Percentiles rank a stretch among this genome's conserved stretches.
phyloP scores from a whole-genome alignment of 495 filamentous ascomycete species.

The Amorphotheca resinae region DNA sequence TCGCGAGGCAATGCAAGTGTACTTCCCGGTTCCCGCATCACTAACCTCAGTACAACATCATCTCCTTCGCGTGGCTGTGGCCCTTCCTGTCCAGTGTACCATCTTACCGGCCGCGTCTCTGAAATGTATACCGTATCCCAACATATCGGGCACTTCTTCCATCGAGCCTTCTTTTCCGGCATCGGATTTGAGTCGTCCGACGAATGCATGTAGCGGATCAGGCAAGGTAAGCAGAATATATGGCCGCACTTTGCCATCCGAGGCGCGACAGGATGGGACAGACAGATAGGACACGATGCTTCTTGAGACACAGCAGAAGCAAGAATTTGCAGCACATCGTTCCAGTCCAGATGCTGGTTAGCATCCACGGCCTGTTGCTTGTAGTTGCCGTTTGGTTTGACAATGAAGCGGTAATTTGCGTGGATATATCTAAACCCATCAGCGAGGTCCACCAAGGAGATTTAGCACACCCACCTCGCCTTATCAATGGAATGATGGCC shows the following conservation, averaged over 20 bases:
- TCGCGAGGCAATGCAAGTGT: slow-evolving; percentile 82
- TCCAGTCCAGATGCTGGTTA: slow-evolving; percentile 86
- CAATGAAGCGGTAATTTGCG: slow-evolving; percentile 95
- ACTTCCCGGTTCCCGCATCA: slow-evolving; percentile 65
- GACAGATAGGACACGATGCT: slow-evolving; percentile 83
- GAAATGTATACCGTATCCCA: slow-evolving; percentile 79
- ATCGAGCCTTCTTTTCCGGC: slow-evolving; percentile 61
- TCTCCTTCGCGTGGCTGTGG: slow-evolving; percentile 66
- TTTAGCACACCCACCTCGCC: slow-evolving; percentile 41
- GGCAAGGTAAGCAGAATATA: slow-evolving; percentile 89
- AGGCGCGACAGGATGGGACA: slow-evolving; percentile 76
- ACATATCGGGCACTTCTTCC: slow-evolving; percentile 95
- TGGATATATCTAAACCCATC: slow-evolving; percentile 60
- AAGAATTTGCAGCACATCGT: slow-evolving; percentile 77
- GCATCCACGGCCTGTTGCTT: slow-evolving; percentile 69
- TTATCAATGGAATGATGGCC: slow-evolving; percentile 90
- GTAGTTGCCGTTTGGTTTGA: slow-evolving; percentile 71
- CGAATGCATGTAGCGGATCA: slow-evolving; percentile 93
- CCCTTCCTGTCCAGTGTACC: slow-evolving; percentile 82
- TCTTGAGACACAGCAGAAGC: slow-evolving; percentile 81
- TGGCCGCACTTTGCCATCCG: slow-evolving; percentile 97
- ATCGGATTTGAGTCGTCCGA: slow-evolving; percentile 49
- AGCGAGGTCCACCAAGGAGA: neutral
- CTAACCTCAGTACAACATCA: slow-evolving; percentile 77
- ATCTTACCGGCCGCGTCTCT: slow-evolving; percentile 82